phyloP scores from a whole-genome alignment of 2,329 filamentous ascomycete genomes.

The Leptographium procerum region DNA sequence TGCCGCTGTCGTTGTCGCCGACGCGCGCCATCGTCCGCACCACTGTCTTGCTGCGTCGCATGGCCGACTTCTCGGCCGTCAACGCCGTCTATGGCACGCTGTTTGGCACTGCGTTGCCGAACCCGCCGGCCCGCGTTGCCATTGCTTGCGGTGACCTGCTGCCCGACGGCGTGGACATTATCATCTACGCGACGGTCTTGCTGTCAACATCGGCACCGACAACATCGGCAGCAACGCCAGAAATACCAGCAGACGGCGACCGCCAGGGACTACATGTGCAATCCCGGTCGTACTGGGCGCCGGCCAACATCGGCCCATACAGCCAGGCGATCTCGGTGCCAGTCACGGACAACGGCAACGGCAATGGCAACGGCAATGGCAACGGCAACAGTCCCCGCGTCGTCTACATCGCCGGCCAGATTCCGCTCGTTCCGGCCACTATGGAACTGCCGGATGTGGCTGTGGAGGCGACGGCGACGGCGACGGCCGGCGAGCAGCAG shows the following conservation, averaged over 20 bases:
- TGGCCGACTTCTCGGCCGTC: constrained; percentile 65
- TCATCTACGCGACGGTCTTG: constrained; percentile 32
- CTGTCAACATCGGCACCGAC: neutral
- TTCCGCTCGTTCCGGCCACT: constrained; percentile 69
- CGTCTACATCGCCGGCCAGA: constrained; percentile 76
- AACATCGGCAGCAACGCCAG: too few species aligned
- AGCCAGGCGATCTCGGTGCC: constrained; percentile 67
- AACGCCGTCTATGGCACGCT: constrained; percentile 66
- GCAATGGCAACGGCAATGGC: neutral
- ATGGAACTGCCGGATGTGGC: constrained; percentile 48
- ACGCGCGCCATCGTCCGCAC: constrained; percentile 39
- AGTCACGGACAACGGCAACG: constrained; percentile 8
- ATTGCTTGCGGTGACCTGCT: constrained; percentile 63
- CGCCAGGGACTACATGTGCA: constrained; percentile 75
- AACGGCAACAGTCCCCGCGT: constrained; percentile 17
- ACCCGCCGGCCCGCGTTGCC: constrained; percentile 76
- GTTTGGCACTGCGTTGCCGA: constrained; percentile 53
- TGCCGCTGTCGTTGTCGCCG: constrained; percentile 15
- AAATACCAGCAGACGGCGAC: constrained; percentile 9
- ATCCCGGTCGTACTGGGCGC: constrained; percentile 91
- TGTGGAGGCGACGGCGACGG: constrained; percentile 2
- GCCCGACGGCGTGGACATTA: constrained; percentile 44
- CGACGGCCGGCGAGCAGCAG: neutral
- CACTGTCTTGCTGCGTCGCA: constrained; percentile 61
- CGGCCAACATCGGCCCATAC: constrained; percentile 94